Percentiles rank a stretch among this genome's conserved stretches.
These are phyloP conservation scores for Daedaleopsis sinensis DNA, from an alignment of 768 basidiomycete species.

Conservation along the genomic window DNA sequence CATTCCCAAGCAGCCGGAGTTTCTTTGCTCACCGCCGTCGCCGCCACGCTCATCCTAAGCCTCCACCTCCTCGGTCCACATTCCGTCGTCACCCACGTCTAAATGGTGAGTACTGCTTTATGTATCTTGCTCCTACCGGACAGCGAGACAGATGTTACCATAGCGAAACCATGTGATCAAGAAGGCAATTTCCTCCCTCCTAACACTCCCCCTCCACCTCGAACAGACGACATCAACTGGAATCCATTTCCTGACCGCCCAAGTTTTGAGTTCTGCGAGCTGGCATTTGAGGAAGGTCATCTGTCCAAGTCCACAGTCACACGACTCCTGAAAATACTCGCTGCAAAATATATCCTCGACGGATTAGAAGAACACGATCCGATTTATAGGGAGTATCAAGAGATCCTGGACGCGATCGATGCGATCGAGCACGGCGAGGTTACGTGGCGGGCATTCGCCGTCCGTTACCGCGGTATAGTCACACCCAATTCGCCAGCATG, in stretches of 20 bases:
- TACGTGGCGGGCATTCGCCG: slow-evolving; percentile 28
- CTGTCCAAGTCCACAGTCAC: slow-evolving; percentile 5
- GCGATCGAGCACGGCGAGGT: slow-evolving; percentile 25
- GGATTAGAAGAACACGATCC: neutral
- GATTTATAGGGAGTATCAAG: neutral
- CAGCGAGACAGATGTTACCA: too few species aligned
- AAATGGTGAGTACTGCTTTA: too few species aligned
- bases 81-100: too few species aligned
- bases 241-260: slow-evolving; percentile 16
- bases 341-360: neutral
- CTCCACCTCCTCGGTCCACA: too few species aligned
- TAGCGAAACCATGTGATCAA: too few species aligned
- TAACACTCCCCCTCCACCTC: slow-evolving; percentile 8
- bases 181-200: slow-evolving; percentile 1
- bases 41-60: too few species aligned
- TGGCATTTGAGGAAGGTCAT: slow-evolving; percentile 1
- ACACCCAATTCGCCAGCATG: slow-evolving; percentile 26
- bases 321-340: slow-evolving; percentile 10
- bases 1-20: too few species aligned
- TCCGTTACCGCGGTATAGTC: slow-evolving; percentile 27
- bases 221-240: slow-evolving; percentile 11
- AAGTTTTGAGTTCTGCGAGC: slow-evolving; percentile 19
- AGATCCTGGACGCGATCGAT: slow-evolving; percentile 31
- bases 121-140: too few species aligned
- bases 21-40: too few species aligned